Evolutionary conservation across 148 eudicot genomes (phyloP).

Genomic region (Persicaria maculosa): DNA sequence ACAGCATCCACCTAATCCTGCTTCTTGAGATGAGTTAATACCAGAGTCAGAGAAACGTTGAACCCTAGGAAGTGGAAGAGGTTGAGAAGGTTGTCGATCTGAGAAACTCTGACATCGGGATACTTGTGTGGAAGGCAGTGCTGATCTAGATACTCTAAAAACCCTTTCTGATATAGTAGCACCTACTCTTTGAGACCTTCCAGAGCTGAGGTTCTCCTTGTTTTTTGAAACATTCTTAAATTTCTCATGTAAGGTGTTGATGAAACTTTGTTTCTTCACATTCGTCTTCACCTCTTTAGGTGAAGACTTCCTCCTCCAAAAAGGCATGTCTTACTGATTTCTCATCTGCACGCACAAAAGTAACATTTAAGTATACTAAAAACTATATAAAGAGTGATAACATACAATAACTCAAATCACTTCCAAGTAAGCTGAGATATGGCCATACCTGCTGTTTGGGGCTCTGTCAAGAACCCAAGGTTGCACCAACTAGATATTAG

Average conservation of each 20-base stretch:
- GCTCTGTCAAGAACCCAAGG: not conserved
- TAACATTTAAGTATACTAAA: not conserved
- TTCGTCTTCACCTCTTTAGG: slow-evolving; percentile 36
- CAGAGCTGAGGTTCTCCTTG: slow-evolving; percentile 16
- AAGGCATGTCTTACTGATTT: slow-evolving; percentile 24
- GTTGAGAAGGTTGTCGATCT: slow-evolving; percentile 19
- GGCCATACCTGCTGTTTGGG: not conserved
- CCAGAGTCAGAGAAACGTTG: slow-evolving; percentile 11
- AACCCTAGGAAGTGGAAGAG: slow-evolving; percentile 25
- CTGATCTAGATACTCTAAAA: slow-evolving; percentile 22
- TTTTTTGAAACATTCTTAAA: slow-evolving; percentile 25
- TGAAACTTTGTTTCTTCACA: slow-evolving; percentile 23
- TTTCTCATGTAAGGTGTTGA: slow-evolving; percentile 30
- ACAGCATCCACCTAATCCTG: slow-evolving; percentile 13
- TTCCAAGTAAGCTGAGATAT: not conserved
- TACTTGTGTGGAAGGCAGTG: slow-evolving; percentile 25
- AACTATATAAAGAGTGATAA: not conserved
- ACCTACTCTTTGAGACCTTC: slow-evolving; percentile 16
- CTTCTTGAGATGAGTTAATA: slow-evolving; percentile 16
- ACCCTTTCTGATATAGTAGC: slow-evolving; percentile 29
- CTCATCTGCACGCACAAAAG: slow-evolving; percentile 7
- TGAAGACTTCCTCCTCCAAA: slow-evolving; percentile 42
- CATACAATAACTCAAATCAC: not conserved
- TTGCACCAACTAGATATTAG: not conserved
- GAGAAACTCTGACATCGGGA: slow-evolving; percentile 33